Evolutionary conservation across 108 stramenopile species (phyloP).

Genomic region (Fragilaria crotonensis): DNA sequence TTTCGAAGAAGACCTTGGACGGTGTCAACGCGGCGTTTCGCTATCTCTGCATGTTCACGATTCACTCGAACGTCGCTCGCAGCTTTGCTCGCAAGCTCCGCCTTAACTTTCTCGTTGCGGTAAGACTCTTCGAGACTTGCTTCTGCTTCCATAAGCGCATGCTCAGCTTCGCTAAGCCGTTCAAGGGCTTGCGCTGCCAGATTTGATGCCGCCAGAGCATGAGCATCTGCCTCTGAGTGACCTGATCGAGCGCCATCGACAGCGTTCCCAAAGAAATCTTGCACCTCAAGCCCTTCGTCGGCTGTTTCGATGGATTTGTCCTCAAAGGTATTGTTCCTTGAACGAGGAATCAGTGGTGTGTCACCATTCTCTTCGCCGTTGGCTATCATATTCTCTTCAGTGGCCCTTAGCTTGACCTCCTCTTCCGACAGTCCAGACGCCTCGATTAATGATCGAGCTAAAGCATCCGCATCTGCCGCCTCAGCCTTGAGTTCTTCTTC

Average conservation of each 20-base stretch:
- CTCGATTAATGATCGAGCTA: too few species aligned
- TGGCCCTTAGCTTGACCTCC: too few species aligned
- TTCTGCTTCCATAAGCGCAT: slow-evolving; percentile 43
- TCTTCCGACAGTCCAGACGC: too few species aligned
- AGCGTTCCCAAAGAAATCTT: slow-evolving; percentile 50
- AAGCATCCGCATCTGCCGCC: too few species aligned
- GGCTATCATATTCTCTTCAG: too few species aligned
- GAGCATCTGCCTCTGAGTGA: slow-evolving; percentile 33
- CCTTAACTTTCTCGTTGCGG: slow-evolving; percentile 29
- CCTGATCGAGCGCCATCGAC: slow-evolving; percentile 41
- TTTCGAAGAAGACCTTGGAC: slow-evolving; percentile 46
- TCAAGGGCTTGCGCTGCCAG: slow-evolving; percentile 40
- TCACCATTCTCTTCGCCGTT: too few species aligned
- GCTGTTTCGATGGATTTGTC: too few species aligned
- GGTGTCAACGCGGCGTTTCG: slow-evolving; percentile 36
- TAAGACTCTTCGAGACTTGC: slow-evolving; percentile 29
- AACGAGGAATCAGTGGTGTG: too few species aligned
- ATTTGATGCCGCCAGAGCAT: slow-evolving; percentile 48
- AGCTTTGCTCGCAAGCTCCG: slow-evolving; percentile 47
- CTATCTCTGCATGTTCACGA: slow-evolving; percentile 59
- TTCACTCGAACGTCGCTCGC: slow-evolving; percentile 46
- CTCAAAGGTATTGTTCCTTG: too few species aligned
- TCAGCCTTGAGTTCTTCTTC: too few species aligned
- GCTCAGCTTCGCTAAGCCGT: slow-evolving; percentile 37
- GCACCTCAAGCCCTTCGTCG: slow-evolving; percentile 57